A percentile compares a stretch with the other conserved stretches of the same genome.
These are phyloP conservation scores for Claviceps quebecensis DNA, from an alignment of 2,329 filamentous ascomycete species.

Conservation along the genomic window DNA sequence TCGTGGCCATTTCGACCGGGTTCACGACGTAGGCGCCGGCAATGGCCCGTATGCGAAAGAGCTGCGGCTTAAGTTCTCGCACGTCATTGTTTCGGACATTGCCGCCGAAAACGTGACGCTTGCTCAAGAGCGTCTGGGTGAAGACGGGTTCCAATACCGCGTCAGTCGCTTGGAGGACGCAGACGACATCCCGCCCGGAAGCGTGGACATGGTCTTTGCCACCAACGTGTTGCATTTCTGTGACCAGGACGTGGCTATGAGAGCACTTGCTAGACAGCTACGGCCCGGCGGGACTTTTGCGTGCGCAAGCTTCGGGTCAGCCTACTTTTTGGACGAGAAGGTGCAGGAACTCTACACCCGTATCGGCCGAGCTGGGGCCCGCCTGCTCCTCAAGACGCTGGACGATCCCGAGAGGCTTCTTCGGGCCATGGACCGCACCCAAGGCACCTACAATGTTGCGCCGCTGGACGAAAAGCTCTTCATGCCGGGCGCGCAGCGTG, in stretches of 20 bases:
- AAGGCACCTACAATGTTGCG: not conserved
- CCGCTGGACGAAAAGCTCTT: not conserved
- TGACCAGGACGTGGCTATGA: slow-evolving; percentile 8
- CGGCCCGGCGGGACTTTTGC: slow-evolving; percentile 10
- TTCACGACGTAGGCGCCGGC: slow-evolving; percentile 13
- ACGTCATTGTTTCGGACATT: slow-evolving; percentile 14
- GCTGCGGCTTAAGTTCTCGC: slow-evolving; percentile 9
- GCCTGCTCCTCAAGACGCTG: not conserved
- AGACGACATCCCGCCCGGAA: slow-evolving; percentile 7
- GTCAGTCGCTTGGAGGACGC: slow-evolving; percentile 9
- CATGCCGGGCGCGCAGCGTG: not conserved
- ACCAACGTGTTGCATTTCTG: slow-evolving; percentile 9
- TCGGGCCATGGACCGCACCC: not conserved
- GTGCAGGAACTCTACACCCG: slow-evolving; percentile 2
- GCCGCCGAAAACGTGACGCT: slow-evolving; percentile 9
- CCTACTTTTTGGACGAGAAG: not conserved
- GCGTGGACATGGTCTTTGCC: slow-evolving; percentile 8
- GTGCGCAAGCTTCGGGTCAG: not conserved
- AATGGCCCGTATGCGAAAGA: slow-evolving; percentile 9
- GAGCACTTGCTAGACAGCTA: slow-evolving; percentile 7
- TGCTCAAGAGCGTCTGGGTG: slow-evolving; percentile 7
- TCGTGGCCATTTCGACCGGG: slow-evolving; percentile 6
- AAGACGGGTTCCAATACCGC: slow-evolving; percentile 8
- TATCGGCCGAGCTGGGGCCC: not conserved
- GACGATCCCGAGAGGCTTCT: not conserved